Evolutionary conservation across 768 basidiomycete species (phyloP).

Genomic region (Leccinum subtestaceum): DNA sequence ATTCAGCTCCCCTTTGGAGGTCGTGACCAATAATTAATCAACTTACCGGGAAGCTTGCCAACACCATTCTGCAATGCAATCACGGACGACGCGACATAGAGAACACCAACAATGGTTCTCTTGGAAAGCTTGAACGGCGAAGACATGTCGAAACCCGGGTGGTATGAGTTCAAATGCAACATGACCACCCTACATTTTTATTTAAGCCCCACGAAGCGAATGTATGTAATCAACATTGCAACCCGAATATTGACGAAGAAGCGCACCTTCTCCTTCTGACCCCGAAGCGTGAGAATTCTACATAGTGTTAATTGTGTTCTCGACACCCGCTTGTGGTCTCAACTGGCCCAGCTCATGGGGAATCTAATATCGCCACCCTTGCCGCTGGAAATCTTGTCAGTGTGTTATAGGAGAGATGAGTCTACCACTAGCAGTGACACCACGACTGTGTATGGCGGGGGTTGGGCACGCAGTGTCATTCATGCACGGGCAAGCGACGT

Average conservation of each 20-base stretch:
- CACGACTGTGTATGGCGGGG: not conserved
- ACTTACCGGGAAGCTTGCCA: constrained; percentile 31
- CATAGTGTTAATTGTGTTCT: too few relatives aligned
- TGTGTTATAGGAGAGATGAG: not conserved
- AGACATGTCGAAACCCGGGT: constrained; percentile 9
- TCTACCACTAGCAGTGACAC: not conserved
- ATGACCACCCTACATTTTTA: constrained; percentile 10
- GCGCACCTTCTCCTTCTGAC: too few relatives aligned
- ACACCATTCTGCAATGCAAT: constrained; percentile 29
- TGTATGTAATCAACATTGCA: not conserved
- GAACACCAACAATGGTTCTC: constrained; percentile 7
- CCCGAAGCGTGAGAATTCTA: too few relatives aligned
- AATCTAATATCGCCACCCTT: too few relatives aligned
- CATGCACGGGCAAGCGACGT: not conserved
- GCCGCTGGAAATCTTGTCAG: not conserved
- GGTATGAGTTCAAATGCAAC: not conserved
- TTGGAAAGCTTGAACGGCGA: constrained; percentile 6
- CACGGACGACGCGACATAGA: constrained; percentile 12
- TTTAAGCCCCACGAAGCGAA: constrained; percentile 11
- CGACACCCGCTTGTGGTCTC: too few relatives aligned
- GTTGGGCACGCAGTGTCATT: not conserved
- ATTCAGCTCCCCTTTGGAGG: constrained; percentile 3
- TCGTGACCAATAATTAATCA: not conserved
- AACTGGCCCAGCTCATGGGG: too few relatives aligned
- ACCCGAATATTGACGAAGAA: too few relatives aligned